Percentiles rank a stretch among this genome's conserved stretches.
Evolutionary conservation across 2,329 filamentous ascomycete species (phyloP).

Genomic region (Rhinocladiella similis): DNA sequence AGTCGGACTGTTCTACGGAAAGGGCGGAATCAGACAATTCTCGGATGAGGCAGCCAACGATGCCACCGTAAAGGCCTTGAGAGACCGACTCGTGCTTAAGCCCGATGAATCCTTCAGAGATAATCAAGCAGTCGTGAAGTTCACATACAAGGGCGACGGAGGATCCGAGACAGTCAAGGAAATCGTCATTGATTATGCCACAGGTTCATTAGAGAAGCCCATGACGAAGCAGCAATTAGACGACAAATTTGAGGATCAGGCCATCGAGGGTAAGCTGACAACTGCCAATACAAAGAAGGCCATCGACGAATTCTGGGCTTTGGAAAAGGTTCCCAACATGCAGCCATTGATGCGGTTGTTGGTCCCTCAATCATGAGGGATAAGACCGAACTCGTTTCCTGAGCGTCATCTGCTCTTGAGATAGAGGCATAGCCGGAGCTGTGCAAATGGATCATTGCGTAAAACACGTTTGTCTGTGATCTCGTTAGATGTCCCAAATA

Average conservation of each 20-base stretch:
- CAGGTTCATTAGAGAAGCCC: slow-evolving; percentile 3
- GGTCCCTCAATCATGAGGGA: no score
- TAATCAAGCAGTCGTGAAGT: neutral
- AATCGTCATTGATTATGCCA: neutral
- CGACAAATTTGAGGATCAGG: slow-evolving; percentile 2
- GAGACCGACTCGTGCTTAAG: neutral
- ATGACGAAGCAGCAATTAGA: slow-evolving; percentile 3
- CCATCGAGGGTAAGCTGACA: neutral
- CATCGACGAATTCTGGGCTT: neutral
- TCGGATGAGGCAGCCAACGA: slow-evolving; percentile 2
- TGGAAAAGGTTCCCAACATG: slow-evolving; percentile 1
- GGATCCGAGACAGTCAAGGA: neutral
- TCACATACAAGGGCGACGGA: neutral
- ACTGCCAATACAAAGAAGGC: neutral
- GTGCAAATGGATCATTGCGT: no score
- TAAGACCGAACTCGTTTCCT: no score
- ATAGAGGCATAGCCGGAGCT: no score
- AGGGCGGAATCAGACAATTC: slow-evolving; percentile 1
- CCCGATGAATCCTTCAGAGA: neutral
- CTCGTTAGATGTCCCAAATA: no score
- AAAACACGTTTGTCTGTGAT: no score
- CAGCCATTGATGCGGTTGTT: slow-evolving; percentile 2
- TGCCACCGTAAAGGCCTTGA: neutral
- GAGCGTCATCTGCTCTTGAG: no score
- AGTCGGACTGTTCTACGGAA: slow-evolving; percentile 2